Conservation (phyloP, 345 rosid species). For the Camelina neglecta region DNA sequence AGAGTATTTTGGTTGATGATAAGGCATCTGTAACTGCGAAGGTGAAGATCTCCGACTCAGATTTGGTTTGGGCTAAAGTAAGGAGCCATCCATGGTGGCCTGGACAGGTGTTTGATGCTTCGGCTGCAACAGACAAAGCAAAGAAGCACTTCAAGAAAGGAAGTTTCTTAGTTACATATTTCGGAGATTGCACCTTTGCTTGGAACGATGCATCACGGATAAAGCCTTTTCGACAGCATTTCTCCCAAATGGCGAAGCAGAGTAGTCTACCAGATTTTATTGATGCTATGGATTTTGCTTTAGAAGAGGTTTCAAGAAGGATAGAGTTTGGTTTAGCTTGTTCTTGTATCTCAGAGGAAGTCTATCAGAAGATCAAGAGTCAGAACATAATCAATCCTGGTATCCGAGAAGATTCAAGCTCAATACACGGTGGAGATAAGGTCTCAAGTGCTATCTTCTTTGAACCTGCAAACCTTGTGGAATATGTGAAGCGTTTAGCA, state of each 20-base stretch:
- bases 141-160: constrained; percentile 64
- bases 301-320: constrained; percentile 79
- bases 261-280: constrained; percentile 51
- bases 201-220: constrained; percentile 67
- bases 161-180: constrained; percentile 61
- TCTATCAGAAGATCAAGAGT: constrained; percentile 53
- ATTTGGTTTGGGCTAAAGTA: constrained; percentile 91
- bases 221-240: constrained; percentile 67
- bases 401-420: constrained; percentile 51
- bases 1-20: constrained; percentile 17
- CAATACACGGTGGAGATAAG: constrained; percentile 56
- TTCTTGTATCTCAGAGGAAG: constrained; percentile 61
- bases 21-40: constrained; percentile 15
- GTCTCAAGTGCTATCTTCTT: constrained; percentile 53
- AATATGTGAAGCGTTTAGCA: constrained; percentile 56
- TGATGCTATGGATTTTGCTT: constrained; percentile 67
- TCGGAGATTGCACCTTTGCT: constrained; percentile 76
- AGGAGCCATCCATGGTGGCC: constrained; percentile 98
- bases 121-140: constrained; percentile 63
- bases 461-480: constrained; percentile 59
- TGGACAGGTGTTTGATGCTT: constrained; percentile 68
- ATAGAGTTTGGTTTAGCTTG: constrained; percentile 76
- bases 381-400: constrained; percentile 70
- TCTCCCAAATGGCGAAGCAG: constrained; percentile 68
- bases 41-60: constrained; percentile 47